phyloP scores from a whole-genome alignment of 495 filamentous ascomycete species.

The Tuber microsphaerosporum region DNA sequence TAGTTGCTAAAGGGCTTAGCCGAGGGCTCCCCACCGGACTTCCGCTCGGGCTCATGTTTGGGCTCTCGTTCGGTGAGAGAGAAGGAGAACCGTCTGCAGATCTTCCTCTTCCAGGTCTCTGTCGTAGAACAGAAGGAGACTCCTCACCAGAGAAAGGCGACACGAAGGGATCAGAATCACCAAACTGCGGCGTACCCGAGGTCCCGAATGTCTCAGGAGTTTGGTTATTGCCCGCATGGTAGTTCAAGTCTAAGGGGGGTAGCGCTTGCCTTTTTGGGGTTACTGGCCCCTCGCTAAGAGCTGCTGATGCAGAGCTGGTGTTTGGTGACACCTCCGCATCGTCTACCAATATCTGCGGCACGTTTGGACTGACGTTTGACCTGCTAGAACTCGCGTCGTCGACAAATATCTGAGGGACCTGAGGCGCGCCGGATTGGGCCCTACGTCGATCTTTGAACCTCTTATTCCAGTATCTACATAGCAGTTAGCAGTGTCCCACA shows the following conservation, averaged over 20 bases:
- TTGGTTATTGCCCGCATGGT: slow-evolving; percentile 9
- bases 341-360: slow-evolving; percentile 88
- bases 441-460: slow-evolving; percentile 63
- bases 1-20: slow-evolving; percentile 10
- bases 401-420: slow-evolving; percentile 49
- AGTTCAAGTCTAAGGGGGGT: slow-evolving; percentile 40
- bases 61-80: slow-evolving; percentile 25
- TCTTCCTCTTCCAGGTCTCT: slow-evolving; percentile 27
- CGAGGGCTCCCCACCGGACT: slow-evolving; percentile 27
- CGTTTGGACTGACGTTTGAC: slow-evolving; percentile 43
- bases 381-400: slow-evolving; percentile 29
- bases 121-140: slow-evolving; percentile 26
- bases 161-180: slow-evolving; percentile 25
- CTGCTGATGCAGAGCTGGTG: slow-evolving; percentile 14
- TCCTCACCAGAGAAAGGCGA: slow-evolving; percentile 25
- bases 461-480: slow-evolving; percentile 63
- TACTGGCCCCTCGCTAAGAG: slow-evolving; percentile 38
- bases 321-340: slow-evolving; percentile 48
- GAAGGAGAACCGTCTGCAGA: slow-evolving; percentile 24
- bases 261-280: slow-evolving; percentile 40
- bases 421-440: slow-evolving; percentile 66
- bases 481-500: not conserved
- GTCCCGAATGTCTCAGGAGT: slow-evolving; percentile 13
- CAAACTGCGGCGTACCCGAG: slow-evolving; percentile 31
- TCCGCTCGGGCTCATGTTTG: slow-evolving; percentile 30